Evolutionary conservation across 2,329 filamentous ascomycete species (phyloP).

Genomic region (Achaetomium macrosporum): DNA sequence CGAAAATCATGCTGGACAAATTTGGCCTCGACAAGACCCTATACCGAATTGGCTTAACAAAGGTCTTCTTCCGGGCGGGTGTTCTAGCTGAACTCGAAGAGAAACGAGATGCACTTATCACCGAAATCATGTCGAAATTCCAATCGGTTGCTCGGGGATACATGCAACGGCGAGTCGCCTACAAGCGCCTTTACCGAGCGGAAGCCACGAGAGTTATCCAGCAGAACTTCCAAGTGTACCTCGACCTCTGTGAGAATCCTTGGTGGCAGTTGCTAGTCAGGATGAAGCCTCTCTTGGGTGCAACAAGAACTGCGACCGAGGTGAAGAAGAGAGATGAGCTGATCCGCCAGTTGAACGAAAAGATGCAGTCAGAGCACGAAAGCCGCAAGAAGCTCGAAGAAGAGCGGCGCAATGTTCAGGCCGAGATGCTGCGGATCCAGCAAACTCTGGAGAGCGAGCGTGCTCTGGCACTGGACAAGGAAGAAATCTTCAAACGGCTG

Average conservation of each 20-base stretch:
- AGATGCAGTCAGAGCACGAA: constrained; percentile 69
- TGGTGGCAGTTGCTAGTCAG: constrained; percentile 96
- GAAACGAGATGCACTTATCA: constrained; percentile 85
- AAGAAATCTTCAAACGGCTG: constrained; percentile 97
- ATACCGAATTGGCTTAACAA: constrained; percentile 90
- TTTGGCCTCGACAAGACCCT: constrained; percentile 77
- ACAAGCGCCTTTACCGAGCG: constrained; percentile 89
- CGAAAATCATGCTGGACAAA: constrained; percentile 81
- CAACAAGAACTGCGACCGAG: constrained; percentile 84
- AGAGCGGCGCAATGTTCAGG: constrained; percentile 78
- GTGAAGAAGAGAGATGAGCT: constrained; percentile 93
- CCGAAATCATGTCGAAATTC: constrained; percentile 88
- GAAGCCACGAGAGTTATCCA: constrained; percentile 95
- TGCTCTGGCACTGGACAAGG: constrained; percentile 92
- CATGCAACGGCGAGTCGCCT: constrained; percentile 76
- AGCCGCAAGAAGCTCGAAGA: constrained; percentile 81
- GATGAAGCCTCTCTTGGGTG: constrained; percentile 92
- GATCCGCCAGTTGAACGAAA: constrained; percentile 79
- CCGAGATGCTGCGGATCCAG: constrained; percentile 83
- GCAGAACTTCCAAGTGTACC: constrained; percentile 86
- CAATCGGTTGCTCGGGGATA: constrained; percentile 90
- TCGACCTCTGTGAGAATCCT: constrained; percentile 82
- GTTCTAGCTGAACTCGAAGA: constrained; percentile 96
- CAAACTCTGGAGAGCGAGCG: constrained; percentile 94
- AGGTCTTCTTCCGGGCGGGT: constrained; percentile 96